Base-by-base conservation (phyloP, 768 basidiomycete species). In the Agaricus blazei region DNA sequence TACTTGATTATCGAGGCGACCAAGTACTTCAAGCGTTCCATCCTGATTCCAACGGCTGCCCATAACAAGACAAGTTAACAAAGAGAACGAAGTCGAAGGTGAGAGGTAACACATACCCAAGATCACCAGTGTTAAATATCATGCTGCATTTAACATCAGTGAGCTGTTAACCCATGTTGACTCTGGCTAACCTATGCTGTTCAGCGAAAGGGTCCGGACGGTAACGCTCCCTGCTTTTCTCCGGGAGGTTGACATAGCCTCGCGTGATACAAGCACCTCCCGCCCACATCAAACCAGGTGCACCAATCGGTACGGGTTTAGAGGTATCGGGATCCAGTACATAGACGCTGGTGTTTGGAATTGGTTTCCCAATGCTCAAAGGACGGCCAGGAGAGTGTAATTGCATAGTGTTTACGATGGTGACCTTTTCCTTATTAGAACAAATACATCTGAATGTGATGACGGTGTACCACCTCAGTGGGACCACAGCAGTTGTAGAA, bases 41-140 rank as follows among this genome's bases (percentile, higher is more conserved):
- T 80, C 77, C 5, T 67, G 60, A 42, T 71, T 66, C 81, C 81
- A 83, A 45, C 76, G 71, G 24, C 81, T 74, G 44, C 47, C 37
- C 12, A 14, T 14, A 29, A 19, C 54, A 28, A 28, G 34, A 11
- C 19, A 48, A 19, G 19, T 56, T 34, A 56, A 54, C 48, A 57
- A 58, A 37, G 41, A 9, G 46, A 36, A n/a, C 11, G 12, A 5
- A 11, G 46, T 27, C 29, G 42, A 48, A 4, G 23, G 24, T 43
- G 19, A 48, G 29, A 29, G 12, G 12, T 15, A 38, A 45, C n/a
- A 51, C 66, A 55, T 63, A 72, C 68, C 75, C 81, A 12, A 85
- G 70, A 63, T 84, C 83, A 1, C 82, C 81, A 24, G 83, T 85
- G 58, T 83, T 83, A 64, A 82, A 84, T 83, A 85, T 85, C 63